phyloP scores from a whole-genome alignment of 306 rosid species.

The Inga laurina region DNA sequence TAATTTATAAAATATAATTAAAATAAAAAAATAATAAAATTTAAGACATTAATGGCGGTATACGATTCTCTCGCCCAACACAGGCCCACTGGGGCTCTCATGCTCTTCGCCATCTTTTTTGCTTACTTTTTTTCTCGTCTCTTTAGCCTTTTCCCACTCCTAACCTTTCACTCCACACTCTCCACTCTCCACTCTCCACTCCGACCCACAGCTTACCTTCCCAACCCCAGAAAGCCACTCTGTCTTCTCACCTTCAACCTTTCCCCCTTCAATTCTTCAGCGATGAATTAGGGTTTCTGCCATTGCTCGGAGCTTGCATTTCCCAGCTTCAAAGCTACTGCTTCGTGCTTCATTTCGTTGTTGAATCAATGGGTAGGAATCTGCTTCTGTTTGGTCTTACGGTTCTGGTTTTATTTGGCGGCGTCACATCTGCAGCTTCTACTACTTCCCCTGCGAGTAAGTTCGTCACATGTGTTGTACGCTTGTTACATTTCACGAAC shows the following conservation, averaged over 20 bases:
- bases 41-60: slow-evolving; percentile 29
- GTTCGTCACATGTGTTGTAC: slow-evolving; percentile 30
- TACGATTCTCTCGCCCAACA: slow-evolving; percentile 27
- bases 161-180: slow-evolving; percentile 32
- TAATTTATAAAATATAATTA: too few relatives aligned
- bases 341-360: slow-evolving; percentile 19
- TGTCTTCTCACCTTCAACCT: not conserved
- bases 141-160: slow-evolving; percentile 33
- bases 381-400: slow-evolving; percentile 39
- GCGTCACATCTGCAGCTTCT: slow-evolving; percentile 55
- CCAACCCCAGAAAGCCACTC: not conserved
- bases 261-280: slow-evolving; percentile 10
- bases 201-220: slow-evolving; percentile 32
- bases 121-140: slow-evolving; percentile 33
- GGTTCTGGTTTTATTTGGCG: slow-evolving; percentile 49
- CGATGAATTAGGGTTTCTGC: slow-evolving; percentile 51
- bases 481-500: slow-evolving; percentile 23
- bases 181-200: slow-evolving; percentile 33
- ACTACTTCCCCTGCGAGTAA: slow-evolving; percentile 69
- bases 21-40: not conserved
- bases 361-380: slow-evolving; percentile 51
- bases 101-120: slow-evolving; percentile 30
- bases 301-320: slow-evolving; percentile 47
- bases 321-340: slow-evolving; percentile 6
- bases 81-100: slow-evolving; percentile 27